phyloP scores from a whole-genome alignment of 2,329 filamentous ascomycete genomes.

The Ustilaginoidea virens region DNA sequence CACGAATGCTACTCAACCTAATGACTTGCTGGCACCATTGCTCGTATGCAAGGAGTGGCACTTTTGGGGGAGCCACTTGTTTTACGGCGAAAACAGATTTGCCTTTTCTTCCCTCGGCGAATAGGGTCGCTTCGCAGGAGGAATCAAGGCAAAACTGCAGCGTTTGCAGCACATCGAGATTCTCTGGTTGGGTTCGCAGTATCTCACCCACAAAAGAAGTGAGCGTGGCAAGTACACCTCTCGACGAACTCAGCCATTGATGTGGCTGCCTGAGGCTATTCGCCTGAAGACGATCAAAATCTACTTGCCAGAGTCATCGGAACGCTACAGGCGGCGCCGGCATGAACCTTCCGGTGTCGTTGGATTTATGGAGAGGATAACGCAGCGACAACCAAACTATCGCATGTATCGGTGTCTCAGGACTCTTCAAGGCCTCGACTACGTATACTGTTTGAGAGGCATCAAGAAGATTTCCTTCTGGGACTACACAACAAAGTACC shows the following conservation, averaged over 20 bases:
- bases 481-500: slow-evolving; percentile 20
- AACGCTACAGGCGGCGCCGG: slow-evolving; percentile 15
- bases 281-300: slow-evolving; percentile 25
- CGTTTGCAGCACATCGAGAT: slow-evolving; percentile 29
- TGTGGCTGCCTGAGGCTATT: slow-evolving; percentile 18
- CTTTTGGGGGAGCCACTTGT: slow-evolving; percentile 24
- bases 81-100: slow-evolving; percentile 34
- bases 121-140: slow-evolving; percentile 28
- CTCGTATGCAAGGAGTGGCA: slow-evolving; percentile 24
- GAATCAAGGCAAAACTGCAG: slow-evolving; percentile 25
- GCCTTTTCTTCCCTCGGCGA: slow-evolving; percentile 38
- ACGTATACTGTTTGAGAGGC: slow-evolving; percentile 26
- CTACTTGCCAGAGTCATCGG: slow-evolving; percentile 22
- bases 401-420: slow-evolving; percentile 21
- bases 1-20: slow-evolving; percentile 17
- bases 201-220: slow-evolving; percentile 10
- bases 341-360: slow-evolving; percentile 17
- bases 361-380: slow-evolving; percentile 13
- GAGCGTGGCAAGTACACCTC: slow-evolving; percentile 16
- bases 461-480: slow-evolving; percentile 24
- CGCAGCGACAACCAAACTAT: slow-evolving; percentile 23
- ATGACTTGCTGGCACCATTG: slow-evolving; percentile 20
- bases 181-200: slow-evolving; percentile 23
- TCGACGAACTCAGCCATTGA: slow-evolving; percentile 20
- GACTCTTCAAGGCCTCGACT: slow-evolving; percentile 28